These are phyloP conservation scores for Myxozyma sirexii DNA, from an alignment of 805 yeast species.

Conservation along the genomic window DNA sequence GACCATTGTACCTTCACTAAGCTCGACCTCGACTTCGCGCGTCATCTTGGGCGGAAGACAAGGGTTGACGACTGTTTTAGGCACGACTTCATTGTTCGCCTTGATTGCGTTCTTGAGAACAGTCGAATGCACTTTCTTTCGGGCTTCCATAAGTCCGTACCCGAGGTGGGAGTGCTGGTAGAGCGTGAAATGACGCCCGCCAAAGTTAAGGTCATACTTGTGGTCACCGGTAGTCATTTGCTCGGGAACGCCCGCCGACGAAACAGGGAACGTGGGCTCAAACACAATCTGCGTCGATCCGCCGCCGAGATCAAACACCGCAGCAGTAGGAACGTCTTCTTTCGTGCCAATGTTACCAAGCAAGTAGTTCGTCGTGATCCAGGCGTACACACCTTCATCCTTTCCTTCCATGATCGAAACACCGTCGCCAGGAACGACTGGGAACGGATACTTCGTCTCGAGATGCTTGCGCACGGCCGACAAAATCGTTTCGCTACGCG, in stretches of 20 bases:
- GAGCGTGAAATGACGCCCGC: slow-evolving; percentile 73
- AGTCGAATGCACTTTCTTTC: slow-evolving; percentile 73
- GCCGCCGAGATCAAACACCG: slow-evolving; percentile 97
- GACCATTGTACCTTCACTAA: slow-evolving; percentile 44
- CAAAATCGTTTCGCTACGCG: slow-evolving; percentile 70
- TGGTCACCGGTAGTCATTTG: slow-evolving; percentile 84
- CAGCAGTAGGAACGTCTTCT: slow-evolving; percentile 82
- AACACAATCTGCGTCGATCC: slow-evolving; percentile 98
- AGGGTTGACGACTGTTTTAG: slow-evolving; percentile 61
- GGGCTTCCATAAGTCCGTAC: slow-evolving; percentile 92
- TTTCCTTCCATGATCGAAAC: slow-evolving; percentile 92
- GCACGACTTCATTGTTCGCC: slow-evolving; percentile 6
- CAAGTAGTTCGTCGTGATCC: slow-evolving; percentile 95
- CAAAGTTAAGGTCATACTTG: slow-evolving; percentile 77
- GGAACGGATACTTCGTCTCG: slow-evolving; percentile 83
- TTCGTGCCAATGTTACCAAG: slow-evolving; percentile 88
- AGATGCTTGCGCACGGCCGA: slow-evolving; percentile 75
- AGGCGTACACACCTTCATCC: slow-evolving; percentile 97
- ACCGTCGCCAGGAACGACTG: slow-evolving; percentile 86
- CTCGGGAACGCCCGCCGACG: slow-evolving; percentile 51
- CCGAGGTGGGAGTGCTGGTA: slow-evolving; percentile 96
- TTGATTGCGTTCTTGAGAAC: slow-evolving; percentile 52
- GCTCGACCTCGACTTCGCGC: slow-evolving; percentile 62
- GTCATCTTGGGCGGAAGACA: slow-evolving; percentile 80
- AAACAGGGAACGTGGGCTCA: slow-evolving; percentile 71